phyloP scores from a whole-genome alignment of 331 rosid genomes.

The Pyrus hybrid region DNA sequence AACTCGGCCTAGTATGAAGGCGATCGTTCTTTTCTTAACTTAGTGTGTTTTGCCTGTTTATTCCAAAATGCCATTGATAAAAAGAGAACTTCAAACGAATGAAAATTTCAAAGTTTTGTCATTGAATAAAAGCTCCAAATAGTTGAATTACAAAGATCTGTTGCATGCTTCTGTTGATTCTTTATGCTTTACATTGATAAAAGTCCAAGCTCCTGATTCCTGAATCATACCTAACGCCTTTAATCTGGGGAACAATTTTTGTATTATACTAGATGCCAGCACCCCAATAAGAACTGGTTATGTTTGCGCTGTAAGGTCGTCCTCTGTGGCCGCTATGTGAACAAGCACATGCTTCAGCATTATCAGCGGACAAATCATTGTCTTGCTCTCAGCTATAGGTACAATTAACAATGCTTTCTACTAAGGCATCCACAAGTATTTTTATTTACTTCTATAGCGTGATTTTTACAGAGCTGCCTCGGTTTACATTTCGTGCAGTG shows the following conservation, averaged over 20 bases:
- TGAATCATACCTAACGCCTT: neutral
- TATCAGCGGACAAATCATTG: conserved; percentile 32
- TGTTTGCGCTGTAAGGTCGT: conserved; percentile 19
- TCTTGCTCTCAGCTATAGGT: conserved; percentile 82
- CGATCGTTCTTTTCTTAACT: too few relatives aligned
- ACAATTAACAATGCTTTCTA: neutral
- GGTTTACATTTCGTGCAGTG: conserved; percentile 27
- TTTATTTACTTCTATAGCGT: neutral
- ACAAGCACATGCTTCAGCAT: conserved; percentile 81
- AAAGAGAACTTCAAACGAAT: too few relatives aligned
- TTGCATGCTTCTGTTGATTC: neutral
- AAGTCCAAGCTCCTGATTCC: neutral
- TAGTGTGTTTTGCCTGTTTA: too few relatives aligned
- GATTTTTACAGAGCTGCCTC: neutral
- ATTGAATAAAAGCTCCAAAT: neutral
- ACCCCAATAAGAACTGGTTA: conserved; percentile 69
- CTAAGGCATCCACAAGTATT: neutral
- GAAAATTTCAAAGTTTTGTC: too few relatives aligned
- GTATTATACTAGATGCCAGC: conserved; percentile 40
- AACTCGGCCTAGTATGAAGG: too few relatives aligned
- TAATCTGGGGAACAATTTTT: neutral
- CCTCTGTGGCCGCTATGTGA: conserved; percentile 74
- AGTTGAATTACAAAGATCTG: neutral
- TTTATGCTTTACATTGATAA: neutral
- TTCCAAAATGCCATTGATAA: too few relatives aligned